phyloP scores from a whole-genome alignment of 2,329 filamentous ascomycete species.

The Fusarium sp. region DNA sequence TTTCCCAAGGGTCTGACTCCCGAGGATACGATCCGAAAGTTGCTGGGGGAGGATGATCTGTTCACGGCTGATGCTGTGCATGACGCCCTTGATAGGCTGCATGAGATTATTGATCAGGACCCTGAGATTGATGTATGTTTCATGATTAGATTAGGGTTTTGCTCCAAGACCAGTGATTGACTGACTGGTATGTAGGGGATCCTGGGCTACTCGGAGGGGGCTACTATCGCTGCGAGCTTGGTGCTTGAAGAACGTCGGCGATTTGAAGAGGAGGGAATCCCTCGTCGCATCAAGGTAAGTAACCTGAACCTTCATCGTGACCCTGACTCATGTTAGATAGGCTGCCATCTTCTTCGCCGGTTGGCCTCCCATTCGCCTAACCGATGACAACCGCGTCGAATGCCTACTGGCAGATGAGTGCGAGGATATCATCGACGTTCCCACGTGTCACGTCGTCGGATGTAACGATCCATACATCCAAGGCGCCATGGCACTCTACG shows the following conservation, averaged over 20 bases:
- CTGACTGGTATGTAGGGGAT: conserved; percentile 50
- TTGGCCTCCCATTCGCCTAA: conserved; percentile 60
- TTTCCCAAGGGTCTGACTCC: conserved; percentile 61
- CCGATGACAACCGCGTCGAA: conserved; percentile 46
- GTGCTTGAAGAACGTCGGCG: conserved; percentile 59
- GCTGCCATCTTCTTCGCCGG: conserved; percentile 62
- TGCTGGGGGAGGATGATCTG: conserved; percentile 49
- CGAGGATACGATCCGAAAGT: conserved; percentile 63
- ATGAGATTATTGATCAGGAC: conserved; percentile 55
- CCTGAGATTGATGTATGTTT: conserved; percentile 43
- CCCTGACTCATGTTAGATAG: conserved; percentile 44
- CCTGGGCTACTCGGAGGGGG: conserved; percentile 68
- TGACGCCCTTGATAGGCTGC: conserved; percentile 41
- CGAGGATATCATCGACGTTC: conserved; percentile 59
- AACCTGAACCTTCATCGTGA: conserved; percentile 32
- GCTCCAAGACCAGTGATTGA: background rate
- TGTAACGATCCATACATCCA: conserved; percentile 67
- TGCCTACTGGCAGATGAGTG: conserved; percentile 59
- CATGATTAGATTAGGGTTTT: background rate
- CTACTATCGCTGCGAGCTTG: conserved; percentile 61
- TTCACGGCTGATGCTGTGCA: conserved; percentile 29
- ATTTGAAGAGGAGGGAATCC: conserved; percentile 43
- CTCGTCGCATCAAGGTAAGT: conserved; percentile 49
- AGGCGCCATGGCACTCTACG: conserved; percentile 67
- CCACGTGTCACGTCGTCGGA: conserved; percentile 62